Evolutionary conservation across 2,329 filamentous ascomycete genomes (phyloP).

Genomic region (Ophiostoma perfectum): DNA sequence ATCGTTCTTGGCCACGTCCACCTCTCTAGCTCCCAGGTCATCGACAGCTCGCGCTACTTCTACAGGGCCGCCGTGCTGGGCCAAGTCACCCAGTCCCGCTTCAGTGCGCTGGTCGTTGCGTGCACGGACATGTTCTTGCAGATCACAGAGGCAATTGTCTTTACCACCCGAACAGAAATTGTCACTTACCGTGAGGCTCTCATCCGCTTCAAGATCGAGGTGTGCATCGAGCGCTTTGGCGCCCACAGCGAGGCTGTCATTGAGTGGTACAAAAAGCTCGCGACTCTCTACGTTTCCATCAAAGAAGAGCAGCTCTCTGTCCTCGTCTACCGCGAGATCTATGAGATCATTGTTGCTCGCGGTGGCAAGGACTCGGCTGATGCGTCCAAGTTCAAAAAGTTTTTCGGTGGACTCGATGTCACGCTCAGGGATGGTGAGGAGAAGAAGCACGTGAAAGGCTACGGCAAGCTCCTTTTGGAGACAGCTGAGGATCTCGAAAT

Average conservation of each 20-base stretch:
- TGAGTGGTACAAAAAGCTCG: slow-evolving; percentile 35
- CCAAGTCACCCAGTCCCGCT: slow-evolving; percentile 32
- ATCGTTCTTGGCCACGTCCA: slow-evolving; percentile 36
- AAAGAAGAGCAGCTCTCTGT: slow-evolving; percentile 35
- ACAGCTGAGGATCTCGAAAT: slow-evolving; percentile 35
- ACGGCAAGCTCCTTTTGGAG: slow-evolving; percentile 36
- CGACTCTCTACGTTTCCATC: slow-evolving; percentile 36
- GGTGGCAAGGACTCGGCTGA: slow-evolving; percentile 33
- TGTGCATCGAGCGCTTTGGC: slow-evolving; percentile 36
- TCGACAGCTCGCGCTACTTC: slow-evolving; percentile 33
- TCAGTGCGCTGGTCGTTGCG: slow-evolving; percentile 33
- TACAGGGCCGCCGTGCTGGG: slow-evolving; percentile 54
- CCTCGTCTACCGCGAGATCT: slow-evolving; percentile 34
- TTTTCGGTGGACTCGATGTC: slow-evolving; percentile 35
- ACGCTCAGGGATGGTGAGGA: slow-evolving; percentile 29
- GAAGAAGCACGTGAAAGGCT: slow-evolving; percentile 31
- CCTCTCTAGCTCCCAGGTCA: slow-evolving; percentile 27
- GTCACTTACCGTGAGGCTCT: slow-evolving; percentile 37
- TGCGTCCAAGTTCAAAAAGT: slow-evolving; percentile 31
- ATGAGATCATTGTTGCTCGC: slow-evolving; percentile 33
- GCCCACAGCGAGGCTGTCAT: slow-evolving; percentile 35
- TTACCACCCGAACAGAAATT: slow-evolving; percentile 35
- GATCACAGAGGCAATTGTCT: slow-evolving; percentile 34
- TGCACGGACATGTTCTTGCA: slow-evolving; percentile 37
- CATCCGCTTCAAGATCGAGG: slow-evolving; percentile 37